Evolutionary conservation across 495 filamentous ascomycete genomes (phyloP), one percentile per base, ranked within the genome.

Genomic region (Durotheca rogersii): DNA sequence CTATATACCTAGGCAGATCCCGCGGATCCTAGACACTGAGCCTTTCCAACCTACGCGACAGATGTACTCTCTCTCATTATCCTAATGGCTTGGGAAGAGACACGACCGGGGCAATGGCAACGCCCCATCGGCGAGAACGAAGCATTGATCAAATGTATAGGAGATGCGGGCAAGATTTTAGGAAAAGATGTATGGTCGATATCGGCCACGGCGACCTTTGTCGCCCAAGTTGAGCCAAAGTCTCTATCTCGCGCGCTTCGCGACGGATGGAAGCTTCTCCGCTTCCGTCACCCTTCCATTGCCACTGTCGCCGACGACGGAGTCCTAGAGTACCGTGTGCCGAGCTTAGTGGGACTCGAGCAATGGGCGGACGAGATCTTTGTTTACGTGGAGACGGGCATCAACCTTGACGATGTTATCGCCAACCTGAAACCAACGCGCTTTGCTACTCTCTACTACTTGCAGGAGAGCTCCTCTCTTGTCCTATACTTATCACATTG

Each of bases 261-360:
- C 45, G 37, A 58, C 9, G 61, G 57, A 17, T 70, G 67, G 63
- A 60, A 48, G 32, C 11, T 43, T 12, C 41, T 70, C 21, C 67
- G 67, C 10, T 70, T 70, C 35, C 40, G 59, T 14, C 64, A 70
- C 36, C 66, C 66, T 19, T 62, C 53, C 48, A 60, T 70, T 12
- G 65, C 65, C 19, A 41, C 54, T 14, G 51, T 50, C 11, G 40
- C 61, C 15, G 37, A 49, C 14, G 47, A 40, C 14, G 51, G 58
- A 12, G 53, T 42, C 7, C 23, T 65, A 21, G 35, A 56, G 23
- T 70, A 68, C 33, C 32, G 23, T 19, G 51, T 62, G 12, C 67
- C 63, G 30, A 27, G 44, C 30, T 29, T 41, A 25, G 21, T 31
- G 6, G 41, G 29, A 10, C 53, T 70, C 4, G 44, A 56, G 9